Conservation (phyloP, 768 basidiomycete genomes). For the Mycena kentingensis region DNA sequence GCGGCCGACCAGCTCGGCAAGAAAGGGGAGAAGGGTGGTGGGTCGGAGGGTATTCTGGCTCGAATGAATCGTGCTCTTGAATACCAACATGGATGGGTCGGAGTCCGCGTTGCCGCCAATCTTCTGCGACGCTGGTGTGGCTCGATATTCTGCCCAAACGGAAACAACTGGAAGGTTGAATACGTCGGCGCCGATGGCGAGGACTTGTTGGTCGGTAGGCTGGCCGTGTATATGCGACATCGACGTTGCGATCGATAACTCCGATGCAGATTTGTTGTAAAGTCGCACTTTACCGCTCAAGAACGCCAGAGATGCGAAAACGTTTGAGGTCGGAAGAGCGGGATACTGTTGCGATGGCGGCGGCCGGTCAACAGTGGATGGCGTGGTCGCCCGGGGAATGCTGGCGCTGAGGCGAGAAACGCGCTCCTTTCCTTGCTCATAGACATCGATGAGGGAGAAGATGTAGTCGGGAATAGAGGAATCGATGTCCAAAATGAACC, state of each 20-base stretch:
- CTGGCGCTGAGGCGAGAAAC: conserved; percentile 66
- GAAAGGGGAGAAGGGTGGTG: conserved; percentile 73
- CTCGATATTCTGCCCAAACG: conserved; percentile 81
- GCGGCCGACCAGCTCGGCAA: conserved; percentile 71
- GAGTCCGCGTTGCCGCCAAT: conserved; percentile 30
- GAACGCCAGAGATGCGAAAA: conserved; percentile 73
- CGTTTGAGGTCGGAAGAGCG: conserved; percentile 54
- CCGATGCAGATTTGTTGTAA: conserved; percentile 51
- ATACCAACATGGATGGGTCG: conserved; percentile 66
- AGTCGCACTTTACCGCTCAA: conserved; percentile 83
- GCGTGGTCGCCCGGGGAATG: conserved; percentile 42
- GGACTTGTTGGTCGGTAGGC: conserved; percentile 54
- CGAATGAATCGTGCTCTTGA: conserved; percentile 87
- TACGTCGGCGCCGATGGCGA: conserved; percentile 56
- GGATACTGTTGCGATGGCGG: conserved; percentile 29
- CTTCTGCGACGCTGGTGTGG: conserved; percentile 49
- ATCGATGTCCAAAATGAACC: conserved; percentile 84
- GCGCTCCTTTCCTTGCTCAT: conserved; percentile 77
- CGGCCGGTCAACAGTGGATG: background rate
- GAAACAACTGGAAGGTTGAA: conserved; percentile 78
- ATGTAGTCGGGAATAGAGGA: conserved; percentile 76
- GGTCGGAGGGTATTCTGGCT: conserved; percentile 86
- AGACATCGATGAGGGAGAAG: conserved; percentile 84
- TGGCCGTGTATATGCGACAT: conserved; percentile 41
- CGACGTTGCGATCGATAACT: conserved; percentile 41